Evolutionary conservation across 495 filamentous ascomycete species (phyloP).

Genomic region (Penicillium cosmopolitanum): DNA sequence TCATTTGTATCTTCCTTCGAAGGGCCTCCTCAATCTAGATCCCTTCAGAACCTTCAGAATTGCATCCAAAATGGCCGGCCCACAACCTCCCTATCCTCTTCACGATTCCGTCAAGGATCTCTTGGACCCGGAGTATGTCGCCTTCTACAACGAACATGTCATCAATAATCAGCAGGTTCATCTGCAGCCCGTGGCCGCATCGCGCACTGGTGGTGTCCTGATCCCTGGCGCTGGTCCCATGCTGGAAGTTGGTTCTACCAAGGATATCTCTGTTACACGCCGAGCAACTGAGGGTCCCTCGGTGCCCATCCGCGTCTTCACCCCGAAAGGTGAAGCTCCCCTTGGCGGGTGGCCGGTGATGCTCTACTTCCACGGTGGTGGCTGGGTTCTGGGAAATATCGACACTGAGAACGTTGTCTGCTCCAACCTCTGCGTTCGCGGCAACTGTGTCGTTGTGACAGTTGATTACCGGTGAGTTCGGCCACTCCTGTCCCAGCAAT

Average conservation of each 20-base stretch:
- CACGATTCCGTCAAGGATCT: slow-evolving; percentile 51
- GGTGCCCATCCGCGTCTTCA: slow-evolving; percentile 51
- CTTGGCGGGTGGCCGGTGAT: slow-evolving; percentile 57
- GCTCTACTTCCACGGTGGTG: slow-evolving; percentile 62
- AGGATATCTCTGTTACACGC: slow-evolving; percentile 51
- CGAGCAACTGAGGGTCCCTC: slow-evolving; percentile 52
- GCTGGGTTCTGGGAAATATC: slow-evolving; percentile 63
- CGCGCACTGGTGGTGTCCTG: slow-evolving; percentile 53
- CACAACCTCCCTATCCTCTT: slow-evolving; percentile 58
- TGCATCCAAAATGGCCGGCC: slow-evolving; percentile 22
- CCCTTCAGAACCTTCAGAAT: no score
- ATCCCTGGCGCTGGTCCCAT: slow-evolving; percentile 58
- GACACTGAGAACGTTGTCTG: slow-evolving; percentile 63
- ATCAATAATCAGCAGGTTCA: slow-evolving; percentile 54
- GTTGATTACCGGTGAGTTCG: slow-evolving; percentile 58
- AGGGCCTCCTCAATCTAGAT: background rate
- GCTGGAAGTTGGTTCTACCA: slow-evolving; percentile 51
- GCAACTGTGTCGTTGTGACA: slow-evolving; percentile 55
- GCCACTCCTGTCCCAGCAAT: background rate
- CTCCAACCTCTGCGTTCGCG: slow-evolving; percentile 54
- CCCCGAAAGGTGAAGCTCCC: slow-evolving; percentile 46
- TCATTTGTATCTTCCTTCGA: background rate
- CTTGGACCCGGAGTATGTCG: slow-evolving; percentile 55
- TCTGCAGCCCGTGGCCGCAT: slow-evolving; percentile 56
- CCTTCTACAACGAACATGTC: slow-evolving; percentile 58